Conservation (phyloP, 2,329 filamentous ascomycete genomes). For the Fusarium newnesense region DNA sequence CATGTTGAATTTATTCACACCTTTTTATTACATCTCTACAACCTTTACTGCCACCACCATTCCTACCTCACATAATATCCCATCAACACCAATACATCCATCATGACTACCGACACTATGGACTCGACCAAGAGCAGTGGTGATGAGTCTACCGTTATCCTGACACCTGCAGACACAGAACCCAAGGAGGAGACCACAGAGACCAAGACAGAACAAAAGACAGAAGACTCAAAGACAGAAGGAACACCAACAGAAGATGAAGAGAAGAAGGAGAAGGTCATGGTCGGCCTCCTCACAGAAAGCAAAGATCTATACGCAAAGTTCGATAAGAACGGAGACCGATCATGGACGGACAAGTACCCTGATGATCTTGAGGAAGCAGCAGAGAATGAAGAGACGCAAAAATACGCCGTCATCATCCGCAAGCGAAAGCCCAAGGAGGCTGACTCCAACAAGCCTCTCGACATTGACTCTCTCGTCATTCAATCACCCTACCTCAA, state of each 20-base stretch:
- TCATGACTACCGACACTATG: slow-evolving; percentile 32
- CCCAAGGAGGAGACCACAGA: slow-evolving; percentile 20
- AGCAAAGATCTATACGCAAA: slow-evolving; percentile 58
- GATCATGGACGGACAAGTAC: slow-evolving; percentile 66
- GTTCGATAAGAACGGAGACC: slow-evolving; percentile 58
- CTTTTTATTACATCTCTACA: not conserved
- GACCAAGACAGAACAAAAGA: slow-evolving; percentile 26
- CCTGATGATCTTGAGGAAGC: slow-evolving; percentile 65
- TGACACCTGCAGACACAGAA: slow-evolving; percentile 39
- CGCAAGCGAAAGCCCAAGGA: slow-evolving; percentile 64
- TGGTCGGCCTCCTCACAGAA: slow-evolving; percentile 51
- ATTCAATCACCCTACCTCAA: slow-evolving; percentile 72
- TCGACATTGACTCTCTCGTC: slow-evolving; percentile 70
- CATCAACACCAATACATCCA: not conserved
- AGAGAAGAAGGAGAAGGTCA: slow-evolving; percentile 36
- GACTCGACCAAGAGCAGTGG: slow-evolving; percentile 39
- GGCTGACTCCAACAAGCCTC: slow-evolving; percentile 67
- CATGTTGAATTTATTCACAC: not conserved
- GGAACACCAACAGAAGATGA: slow-evolving; percentile 17
- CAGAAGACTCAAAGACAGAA: slow-evolving; percentile 5
- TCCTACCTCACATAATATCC: not conserved
- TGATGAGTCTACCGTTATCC: slow-evolving; percentile 33
- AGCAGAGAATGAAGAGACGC: slow-evolving; percentile 69
- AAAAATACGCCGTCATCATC: slow-evolving; percentile 69
- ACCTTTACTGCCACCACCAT: not conserved